Evolutionary conservation across 192 early-diverging fungal genomes (phyloP), one percentile per base, ranked within the genome.

Genomic region (Geranomyces variabilis): DNA sequence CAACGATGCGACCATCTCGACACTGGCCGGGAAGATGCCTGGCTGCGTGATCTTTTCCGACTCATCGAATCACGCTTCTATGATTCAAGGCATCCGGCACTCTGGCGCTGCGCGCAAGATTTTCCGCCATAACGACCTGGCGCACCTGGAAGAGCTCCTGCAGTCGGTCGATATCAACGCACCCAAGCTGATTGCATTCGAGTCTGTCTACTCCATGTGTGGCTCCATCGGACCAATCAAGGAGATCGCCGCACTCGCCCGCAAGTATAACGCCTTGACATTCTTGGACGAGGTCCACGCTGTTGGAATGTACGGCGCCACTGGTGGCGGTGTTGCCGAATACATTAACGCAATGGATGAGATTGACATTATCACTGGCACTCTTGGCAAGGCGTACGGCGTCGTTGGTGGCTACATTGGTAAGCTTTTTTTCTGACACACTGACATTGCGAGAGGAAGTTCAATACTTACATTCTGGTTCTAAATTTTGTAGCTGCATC

Each of bases 231-330:
- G 94, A 17, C 93, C 91, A 67, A 96, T 96, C 73, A 88, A 92
- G 48, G 90, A 93, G 56, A 96, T 98, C 71, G 91, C 88, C 69
- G 83, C 86, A 43, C 79, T 98, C 44, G 94, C 96, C 61, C 91
- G 90, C 46, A 95, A 96, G 82, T 98, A 98, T 81, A 93, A 93
- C 56, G 96, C 96, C 53, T 92, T 98, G 70, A 98, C 96, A 29
- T 98, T 96, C 84, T 80, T 96, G 47, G 96, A 98, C 73, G 94
- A 98, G 78, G 96, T 98, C 33, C 96, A 98, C 69, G 94, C 96
- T n/a, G 96, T 98, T n/a, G 96, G 96, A 67, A 96, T 98, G 94
- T 98, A 98, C 75, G 96, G 96, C 10, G 84, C 89, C 19, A 89
- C 90, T 63, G 96, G 94, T 64, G 94, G 90, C 30, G 96, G 96